These are phyloP conservation scores for Colletotrichum simmondsii DNA, from an alignment of 2,329 filamentous ascomycete genomes.

Conservation along the genomic window DNA sequence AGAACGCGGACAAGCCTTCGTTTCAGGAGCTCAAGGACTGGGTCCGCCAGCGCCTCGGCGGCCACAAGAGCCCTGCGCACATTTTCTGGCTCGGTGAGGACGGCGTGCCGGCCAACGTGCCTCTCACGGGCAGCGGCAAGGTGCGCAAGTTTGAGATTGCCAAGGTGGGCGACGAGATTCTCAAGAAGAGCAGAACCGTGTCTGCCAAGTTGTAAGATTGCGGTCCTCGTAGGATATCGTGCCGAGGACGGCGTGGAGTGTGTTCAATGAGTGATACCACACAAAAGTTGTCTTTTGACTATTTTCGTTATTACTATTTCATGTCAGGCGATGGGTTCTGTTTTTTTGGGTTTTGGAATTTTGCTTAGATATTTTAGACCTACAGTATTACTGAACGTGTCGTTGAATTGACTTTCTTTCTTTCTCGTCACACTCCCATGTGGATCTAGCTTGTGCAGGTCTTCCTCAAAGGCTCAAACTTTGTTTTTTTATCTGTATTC, in stretches of 20 bases:
- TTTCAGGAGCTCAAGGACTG: slow-evolving; percentile 70
- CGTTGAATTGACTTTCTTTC: slow-evolving; percentile 8
- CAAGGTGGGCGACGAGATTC: slow-evolving; percentile 63
- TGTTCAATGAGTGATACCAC: background rate
- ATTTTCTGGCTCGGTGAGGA: slow-evolving; percentile 80
- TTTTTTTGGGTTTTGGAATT: background rate
- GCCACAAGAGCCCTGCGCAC: slow-evolving; percentile 77
- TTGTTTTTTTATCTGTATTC: background rate
- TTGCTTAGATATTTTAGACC: background rate
- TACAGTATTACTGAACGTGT: background rate
- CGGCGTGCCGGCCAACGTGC: slow-evolving; percentile 64
- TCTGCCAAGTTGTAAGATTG: slow-evolving; percentile 55
- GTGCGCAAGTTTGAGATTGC: slow-evolving; percentile 75
- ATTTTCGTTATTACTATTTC: background rate
- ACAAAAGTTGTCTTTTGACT: background rate
- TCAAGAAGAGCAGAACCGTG: slow-evolving; percentile 57
- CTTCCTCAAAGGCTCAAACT: background rate
- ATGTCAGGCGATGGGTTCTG: background rate
- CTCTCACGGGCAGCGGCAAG: slow-evolving; percentile 79
- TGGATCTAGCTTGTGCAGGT: background rate
- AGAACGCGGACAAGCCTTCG: slow-evolving; percentile 50
- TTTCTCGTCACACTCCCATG: background rate
- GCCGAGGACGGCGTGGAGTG: background rate
- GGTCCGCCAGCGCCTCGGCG: slow-evolving; percentile 70
- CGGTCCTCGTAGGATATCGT: background rate